Conservation (phyloP, 2,329 filamentous ascomycete genomes). For the Lecanicillium sp. region DNA sequence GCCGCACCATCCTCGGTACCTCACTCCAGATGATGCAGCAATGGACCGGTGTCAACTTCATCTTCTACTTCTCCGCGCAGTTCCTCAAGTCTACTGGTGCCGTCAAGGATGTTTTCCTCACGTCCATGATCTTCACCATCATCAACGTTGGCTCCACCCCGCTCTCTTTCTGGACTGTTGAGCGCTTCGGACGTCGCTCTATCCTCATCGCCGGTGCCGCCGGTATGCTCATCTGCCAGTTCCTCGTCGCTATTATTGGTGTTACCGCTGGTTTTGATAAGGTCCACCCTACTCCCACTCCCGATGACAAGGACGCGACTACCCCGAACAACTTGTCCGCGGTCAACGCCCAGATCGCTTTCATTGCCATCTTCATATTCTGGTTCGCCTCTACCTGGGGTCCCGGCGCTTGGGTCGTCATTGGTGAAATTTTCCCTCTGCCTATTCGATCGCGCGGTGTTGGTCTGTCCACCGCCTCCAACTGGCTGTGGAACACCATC, state of each 20-base stretch:
- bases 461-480: slow-evolving; percentile 77
- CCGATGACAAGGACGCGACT: slow-evolving; percentile 31
- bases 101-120: slow-evolving; percentile 73
- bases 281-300: slow-evolving; percentile 37
- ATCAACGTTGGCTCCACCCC: slow-evolving; percentile 85
- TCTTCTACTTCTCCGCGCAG: slow-evolving; percentile 80
- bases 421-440: slow-evolving; percentile 86
- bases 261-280: slow-evolving; percentile 52
- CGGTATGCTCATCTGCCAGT: slow-evolving; percentile 82
- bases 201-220: slow-evolving; percentile 73
- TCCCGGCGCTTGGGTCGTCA: slow-evolving; percentile 72
- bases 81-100: slow-evolving; percentile 77
- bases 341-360: slow-evolving; percentile 69
- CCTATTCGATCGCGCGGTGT: slow-evolving; percentile 86
- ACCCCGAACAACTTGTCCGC: slow-evolving; percentile 50
- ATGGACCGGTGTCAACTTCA: slow-evolving; percentile 86
- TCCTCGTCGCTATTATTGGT: slow-evolving; percentile 75
- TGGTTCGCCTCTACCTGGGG: slow-evolving; percentile 90
- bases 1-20: slow-evolving; percentile 64
- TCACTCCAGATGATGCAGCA: slow-evolving; percentile 78
- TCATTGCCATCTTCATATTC: slow-evolving; percentile 90
- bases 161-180: slow-evolving; percentile 80
- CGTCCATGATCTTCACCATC: slow-evolving; percentile 77
- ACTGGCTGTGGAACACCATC: slow-evolving; percentile 86
- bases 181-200: slow-evolving; percentile 72